Percentiles rank a stretch among this genome's conserved stretches.
These are phyloP conservation scores for Eucalyptus curtisii DNA, from an alignment of 345 rosid species.

Conservation along the genomic window DNA sequence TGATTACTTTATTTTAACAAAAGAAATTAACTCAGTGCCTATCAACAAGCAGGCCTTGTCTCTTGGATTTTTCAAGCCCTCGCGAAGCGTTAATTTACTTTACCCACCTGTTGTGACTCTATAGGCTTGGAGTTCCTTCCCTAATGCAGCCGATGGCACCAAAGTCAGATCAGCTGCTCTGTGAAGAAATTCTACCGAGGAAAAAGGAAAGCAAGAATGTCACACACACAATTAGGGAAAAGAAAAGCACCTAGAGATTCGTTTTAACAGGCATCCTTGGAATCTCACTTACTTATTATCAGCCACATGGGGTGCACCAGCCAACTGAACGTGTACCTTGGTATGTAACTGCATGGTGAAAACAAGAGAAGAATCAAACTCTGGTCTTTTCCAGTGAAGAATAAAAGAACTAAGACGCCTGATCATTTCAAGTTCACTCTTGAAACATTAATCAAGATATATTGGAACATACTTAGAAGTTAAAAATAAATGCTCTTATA, in stretches of 20 bases:
- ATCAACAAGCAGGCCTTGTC: background rate
- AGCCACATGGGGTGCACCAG: constrained; percentile 97
- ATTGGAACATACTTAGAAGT: background rate
- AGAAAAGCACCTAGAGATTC: background rate
- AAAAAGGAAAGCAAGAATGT: background rate
- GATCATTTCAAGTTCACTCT: background rate
- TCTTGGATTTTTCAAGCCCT: background rate
- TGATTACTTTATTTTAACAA: background rate
- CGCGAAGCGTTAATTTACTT: background rate
- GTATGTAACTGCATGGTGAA: constrained; percentile 59
- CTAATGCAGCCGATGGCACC: constrained; percentile 94
- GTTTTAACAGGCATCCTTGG: background rate
- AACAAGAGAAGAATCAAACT: constrained; percentile 3
- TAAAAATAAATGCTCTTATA: background rate
- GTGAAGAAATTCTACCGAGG: constrained; percentile 78
- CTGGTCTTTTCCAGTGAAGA: background rate
- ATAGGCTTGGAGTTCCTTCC: constrained; percentile 70
- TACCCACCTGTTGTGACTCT: constrained; percentile 80
- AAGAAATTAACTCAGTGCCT: background rate
- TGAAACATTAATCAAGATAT: background rate
- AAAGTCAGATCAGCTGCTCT: constrained; percentile 95
- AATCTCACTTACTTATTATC: constrained; percentile 58
- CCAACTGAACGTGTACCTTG: constrained; percentile 98
- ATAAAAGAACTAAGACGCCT: background rate
- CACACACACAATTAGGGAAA: background rate